These are phyloP conservation scores for Russula earlei DNA, from an alignment of 768 basidiomycete species.

Conservation along the genomic window DNA sequence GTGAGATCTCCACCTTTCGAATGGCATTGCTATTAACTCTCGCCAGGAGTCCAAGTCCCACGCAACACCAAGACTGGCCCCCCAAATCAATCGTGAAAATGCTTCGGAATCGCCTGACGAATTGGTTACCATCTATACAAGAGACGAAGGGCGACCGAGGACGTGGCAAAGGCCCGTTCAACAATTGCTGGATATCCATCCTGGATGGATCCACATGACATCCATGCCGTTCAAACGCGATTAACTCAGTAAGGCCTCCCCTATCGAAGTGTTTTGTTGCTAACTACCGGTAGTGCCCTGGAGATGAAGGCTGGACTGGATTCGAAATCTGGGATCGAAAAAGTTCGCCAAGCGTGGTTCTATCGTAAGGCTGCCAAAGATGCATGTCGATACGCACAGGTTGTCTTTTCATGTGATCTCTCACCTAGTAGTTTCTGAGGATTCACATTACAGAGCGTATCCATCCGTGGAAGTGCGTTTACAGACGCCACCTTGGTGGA, in stretches of 20 bases:
- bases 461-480: too few species aligned
- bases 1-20: too few species aligned
- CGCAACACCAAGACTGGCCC: too few species aligned
- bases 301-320: not conserved
- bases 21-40: too few species aligned
- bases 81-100: too few species aligned
- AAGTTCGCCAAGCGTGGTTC: not conserved
- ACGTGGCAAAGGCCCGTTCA: not conserved
- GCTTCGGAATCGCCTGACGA: too few species aligned
- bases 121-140: not conserved
- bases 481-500: too few species aligned
- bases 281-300: not conserved
- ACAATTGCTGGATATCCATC: not conserved
- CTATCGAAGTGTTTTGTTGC: not conserved
- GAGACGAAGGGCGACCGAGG: not conserved
- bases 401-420: too few species aligned
- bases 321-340: not conserved
- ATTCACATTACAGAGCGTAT: too few species aligned
- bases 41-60: too few species aligned
- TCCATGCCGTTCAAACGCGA: not conserved
- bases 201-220: not conserved
- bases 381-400: too few species aligned
- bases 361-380: not conserved
- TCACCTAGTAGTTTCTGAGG: too few species aligned
- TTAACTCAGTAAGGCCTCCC: not conserved